Conservation (phyloP, 352 stramenopile genomes). For the Pythium volutum region DNA sequence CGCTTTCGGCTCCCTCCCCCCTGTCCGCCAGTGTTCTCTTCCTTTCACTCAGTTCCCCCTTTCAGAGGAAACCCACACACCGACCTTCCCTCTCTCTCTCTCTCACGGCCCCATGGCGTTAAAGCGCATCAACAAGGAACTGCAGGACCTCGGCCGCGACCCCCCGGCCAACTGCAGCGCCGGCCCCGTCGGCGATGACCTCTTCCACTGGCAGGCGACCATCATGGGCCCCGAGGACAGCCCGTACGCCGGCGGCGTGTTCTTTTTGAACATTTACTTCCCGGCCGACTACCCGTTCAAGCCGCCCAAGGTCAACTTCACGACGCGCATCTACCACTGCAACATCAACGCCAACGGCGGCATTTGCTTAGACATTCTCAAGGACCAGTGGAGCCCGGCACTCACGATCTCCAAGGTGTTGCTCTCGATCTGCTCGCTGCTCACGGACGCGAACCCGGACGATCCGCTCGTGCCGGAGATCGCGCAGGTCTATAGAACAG, state of each 20-base stretch:
- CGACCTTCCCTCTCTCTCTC: not conserved
- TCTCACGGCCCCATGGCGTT: conserved; percentile 68
- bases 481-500: conserved; percentile 94
- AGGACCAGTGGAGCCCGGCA: conserved; percentile 99
- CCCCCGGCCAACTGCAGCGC: conserved; percentile 98
- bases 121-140: conserved; percentile 96
- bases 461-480: conserved; percentile 95
- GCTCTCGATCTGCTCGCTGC: conserved; percentile 98
- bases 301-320: conserved; percentile 98
- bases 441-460: conserved; percentile 99
- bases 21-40: conserved; percentile 18
- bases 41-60: conserved; percentile 25
- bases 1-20: conserved; percentile 7
- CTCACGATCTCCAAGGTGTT: conserved; percentile 99
- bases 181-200: conserved; percentile 96
- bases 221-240: conserved; percentile 99
- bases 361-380: conserved; percentile 99
- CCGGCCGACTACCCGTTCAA: conserved; percentile 99
- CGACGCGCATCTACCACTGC: conserved; percentile 99
- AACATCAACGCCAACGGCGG: conserved; percentile 99
- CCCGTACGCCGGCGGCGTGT: conserved; percentile 97
- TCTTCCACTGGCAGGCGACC: conserved; percentile 97
- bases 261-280: conserved; percentile 99
- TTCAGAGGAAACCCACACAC: conserved; percentile 27
- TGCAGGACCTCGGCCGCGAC: conserved; percentile 93